Conservation (phyloP, 1,139 yeast genomes). For the Entelexis paramagnoliae region DNA sequence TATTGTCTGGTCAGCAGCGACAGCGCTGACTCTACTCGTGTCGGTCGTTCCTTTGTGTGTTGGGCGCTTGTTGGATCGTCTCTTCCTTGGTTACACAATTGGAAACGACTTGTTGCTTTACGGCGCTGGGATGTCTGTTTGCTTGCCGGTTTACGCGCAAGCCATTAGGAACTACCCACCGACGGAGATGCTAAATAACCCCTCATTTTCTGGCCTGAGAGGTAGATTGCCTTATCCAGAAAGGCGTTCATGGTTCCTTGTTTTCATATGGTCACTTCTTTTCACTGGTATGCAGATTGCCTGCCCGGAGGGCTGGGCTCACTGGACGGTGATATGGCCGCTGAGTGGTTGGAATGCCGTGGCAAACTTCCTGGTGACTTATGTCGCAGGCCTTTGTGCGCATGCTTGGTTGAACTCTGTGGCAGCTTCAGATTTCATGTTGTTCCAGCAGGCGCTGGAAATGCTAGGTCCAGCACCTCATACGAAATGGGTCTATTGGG, state of each 20-base stretch:
- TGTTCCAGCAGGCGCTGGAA: conserved; percentile 7
- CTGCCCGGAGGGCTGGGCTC: neutral
- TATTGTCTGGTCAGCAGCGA: conserved; percentile 44
- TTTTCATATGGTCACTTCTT: conserved; percentile 1
- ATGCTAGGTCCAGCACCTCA: neutral
- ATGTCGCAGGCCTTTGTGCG: neutral
- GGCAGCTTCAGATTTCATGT: conserved; percentile 9
- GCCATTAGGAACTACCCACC: conserved; percentile 4
- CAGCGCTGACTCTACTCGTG: neutral
- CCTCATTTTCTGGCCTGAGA: neutral
- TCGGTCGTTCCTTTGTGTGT: conserved; percentile 18
- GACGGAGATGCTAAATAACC: conserved; percentile 2
- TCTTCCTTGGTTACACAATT: neutral
- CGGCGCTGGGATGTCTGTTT: conserved; percentile 8
- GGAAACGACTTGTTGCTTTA: conserved; percentile 14
- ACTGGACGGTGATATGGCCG: conserved; percentile 1
- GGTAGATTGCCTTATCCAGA: conserved; percentile 9
- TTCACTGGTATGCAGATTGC: conserved; percentile 1
- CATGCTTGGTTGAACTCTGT: conserved; percentile 1
- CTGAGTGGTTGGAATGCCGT: neutral
- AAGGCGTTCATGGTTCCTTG: neutral
- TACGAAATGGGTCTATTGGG: neutral
- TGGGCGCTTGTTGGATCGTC: conserved; percentile 16
- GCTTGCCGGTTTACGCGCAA: conserved; percentile 11
- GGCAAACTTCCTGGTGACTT: neutral